A percentile compares a stretch with the other conserved stretches of the same genome.
Conservation (phyloP, 805 yeast genomes). For the Monosporozyma siamensis region DNA sequence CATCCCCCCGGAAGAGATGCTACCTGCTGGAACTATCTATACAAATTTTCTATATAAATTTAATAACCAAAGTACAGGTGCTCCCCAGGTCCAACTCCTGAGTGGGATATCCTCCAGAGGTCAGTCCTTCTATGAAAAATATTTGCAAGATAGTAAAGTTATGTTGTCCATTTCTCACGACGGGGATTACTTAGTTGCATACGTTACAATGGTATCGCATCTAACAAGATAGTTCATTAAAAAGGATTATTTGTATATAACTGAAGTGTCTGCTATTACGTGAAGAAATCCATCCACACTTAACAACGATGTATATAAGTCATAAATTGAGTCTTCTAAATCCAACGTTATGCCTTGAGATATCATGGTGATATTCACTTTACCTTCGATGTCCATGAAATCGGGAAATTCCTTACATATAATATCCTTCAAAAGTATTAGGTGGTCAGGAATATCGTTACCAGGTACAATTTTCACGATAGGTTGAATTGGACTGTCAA, state of each 20-base stretch:
- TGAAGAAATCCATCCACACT: conserved; percentile 64
- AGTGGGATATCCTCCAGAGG: conserved; percentile 1
- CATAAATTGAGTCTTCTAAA: conserved; percentile 35
- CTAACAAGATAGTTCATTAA: not conserved
- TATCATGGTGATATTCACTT: conserved; percentile 31
- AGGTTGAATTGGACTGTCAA: conserved; percentile 24
- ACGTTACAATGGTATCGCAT: not conserved
- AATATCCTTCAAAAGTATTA: conserved; percentile 32
- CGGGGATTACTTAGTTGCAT: conserved; percentile 19
- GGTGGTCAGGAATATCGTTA: not conserved
- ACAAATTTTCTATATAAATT: conserved; percentile 19
- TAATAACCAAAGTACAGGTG: conserved; percentile 9
- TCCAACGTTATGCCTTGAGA: conserved; percentile 51
- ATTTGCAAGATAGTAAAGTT: conserved; percentile 9
- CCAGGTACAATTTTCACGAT: conserved; percentile 8
- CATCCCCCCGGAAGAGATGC: conserved; percentile 11
- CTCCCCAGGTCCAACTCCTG: conserved; percentile 16
- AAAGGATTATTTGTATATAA: no score
- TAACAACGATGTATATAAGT: conserved; percentile 37
- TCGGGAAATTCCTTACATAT: conserved; percentile 38
- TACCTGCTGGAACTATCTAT: conserved; percentile 25
- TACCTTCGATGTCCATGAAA: conserved; percentile 32
- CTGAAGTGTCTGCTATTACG: conserved; percentile 1
- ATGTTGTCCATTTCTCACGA: conserved; percentile 26
- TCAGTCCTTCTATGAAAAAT: conserved; percentile 9